Percentiles rank a stretch among this genome's conserved stretches.
phyloP scores from a whole-genome alignment of 192 early-diverging fungal genomes.

The Rhizophagus prolifer region DNA sequence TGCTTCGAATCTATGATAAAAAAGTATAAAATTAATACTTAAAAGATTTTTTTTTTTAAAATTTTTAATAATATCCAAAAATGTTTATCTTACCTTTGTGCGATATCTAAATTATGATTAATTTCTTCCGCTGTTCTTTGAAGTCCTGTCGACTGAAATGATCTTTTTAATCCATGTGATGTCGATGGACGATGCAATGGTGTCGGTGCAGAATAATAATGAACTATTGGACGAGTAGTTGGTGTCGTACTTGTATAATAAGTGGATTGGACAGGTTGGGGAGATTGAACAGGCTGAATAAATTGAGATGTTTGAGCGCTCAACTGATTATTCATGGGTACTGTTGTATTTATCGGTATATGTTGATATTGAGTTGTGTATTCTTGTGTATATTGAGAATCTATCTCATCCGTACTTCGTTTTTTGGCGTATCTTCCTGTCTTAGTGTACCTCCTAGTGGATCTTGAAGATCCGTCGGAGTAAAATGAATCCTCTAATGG shows the following conservation, averaged over 20 bases:
- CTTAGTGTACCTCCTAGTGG: conserved; percentile 54
- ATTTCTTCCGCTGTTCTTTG: conserved; percentile 1
- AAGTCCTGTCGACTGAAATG: not conserved
- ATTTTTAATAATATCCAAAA: not conserved
- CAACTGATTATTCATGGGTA: not conserved
- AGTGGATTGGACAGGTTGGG: not conserved
- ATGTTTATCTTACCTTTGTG: conserved; percentile 16
- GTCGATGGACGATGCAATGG: not conserved
- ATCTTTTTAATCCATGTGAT: not conserved
- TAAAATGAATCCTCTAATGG: not conserved
- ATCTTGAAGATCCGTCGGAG: not conserved
- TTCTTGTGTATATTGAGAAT: not conserved
- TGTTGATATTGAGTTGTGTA: not conserved
- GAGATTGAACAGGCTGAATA: not conserved
- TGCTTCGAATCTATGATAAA: conserved; percentile 13
- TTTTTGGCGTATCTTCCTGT: conserved; percentile 66
- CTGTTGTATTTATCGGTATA: not conserved
- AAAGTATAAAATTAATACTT: not conserved
- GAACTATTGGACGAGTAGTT: not conserved
- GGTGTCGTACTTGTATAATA: conserved; percentile 9
- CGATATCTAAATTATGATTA: conserved; percentile 4
- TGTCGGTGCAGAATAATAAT: not conserved
- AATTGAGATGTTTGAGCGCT: not conserved
- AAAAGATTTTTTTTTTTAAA: not conserved
- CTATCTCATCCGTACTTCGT: conserved; percentile 30